phyloP scores from a whole-genome alignment of 1,284 basidiomycete species.

The Porogramme epimiltina region DNA sequence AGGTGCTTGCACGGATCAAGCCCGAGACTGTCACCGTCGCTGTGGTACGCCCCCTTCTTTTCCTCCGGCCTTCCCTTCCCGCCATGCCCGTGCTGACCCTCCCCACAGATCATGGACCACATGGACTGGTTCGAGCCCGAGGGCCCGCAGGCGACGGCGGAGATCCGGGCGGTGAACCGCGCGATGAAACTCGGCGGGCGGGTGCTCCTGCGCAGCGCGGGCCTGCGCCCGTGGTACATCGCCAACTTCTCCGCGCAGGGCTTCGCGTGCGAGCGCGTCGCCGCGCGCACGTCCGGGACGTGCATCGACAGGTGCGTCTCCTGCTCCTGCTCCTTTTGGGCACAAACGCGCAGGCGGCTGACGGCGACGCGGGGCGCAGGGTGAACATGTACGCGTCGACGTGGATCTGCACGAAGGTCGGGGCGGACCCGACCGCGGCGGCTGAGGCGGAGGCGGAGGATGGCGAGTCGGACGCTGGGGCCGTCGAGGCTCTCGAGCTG shows the following conservation, averaged over 20 bases:
- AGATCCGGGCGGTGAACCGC: constrained; percentile 22
- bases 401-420: constrained; percentile 24
- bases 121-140: constrained; percentile 26
- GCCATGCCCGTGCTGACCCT: neutral
- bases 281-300: constrained; percentile 18
- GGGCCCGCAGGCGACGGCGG: constrained; percentile 18
- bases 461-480: constrained; percentile 6
- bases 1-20: constrained; percentile 23
- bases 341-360: neutral
- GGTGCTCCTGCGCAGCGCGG: constrained; percentile 23
- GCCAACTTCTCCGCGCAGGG: constrained; percentile 20
- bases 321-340: neutral
- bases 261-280: constrained; percentile 22
- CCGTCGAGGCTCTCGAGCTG: constrained; percentile 12
- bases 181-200: constrained; percentile 26
- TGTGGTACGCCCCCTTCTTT: constrained; percentile 12
- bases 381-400: constrained; percentile 28
- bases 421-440: constrained; percentile 9
- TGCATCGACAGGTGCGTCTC: constrained; percentile 20
- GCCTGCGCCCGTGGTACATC: constrained; percentile 25
- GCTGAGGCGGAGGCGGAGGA: neutral
- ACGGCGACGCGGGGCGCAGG: neutral
- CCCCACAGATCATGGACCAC: constrained; percentile 23
- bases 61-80: neutral
- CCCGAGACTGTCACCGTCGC: constrained; percentile 22